Evolutionary conservation across 495 filamentous ascomycete genomes (phyloP).

Genomic region (Lophiotrema nucula): DNA sequence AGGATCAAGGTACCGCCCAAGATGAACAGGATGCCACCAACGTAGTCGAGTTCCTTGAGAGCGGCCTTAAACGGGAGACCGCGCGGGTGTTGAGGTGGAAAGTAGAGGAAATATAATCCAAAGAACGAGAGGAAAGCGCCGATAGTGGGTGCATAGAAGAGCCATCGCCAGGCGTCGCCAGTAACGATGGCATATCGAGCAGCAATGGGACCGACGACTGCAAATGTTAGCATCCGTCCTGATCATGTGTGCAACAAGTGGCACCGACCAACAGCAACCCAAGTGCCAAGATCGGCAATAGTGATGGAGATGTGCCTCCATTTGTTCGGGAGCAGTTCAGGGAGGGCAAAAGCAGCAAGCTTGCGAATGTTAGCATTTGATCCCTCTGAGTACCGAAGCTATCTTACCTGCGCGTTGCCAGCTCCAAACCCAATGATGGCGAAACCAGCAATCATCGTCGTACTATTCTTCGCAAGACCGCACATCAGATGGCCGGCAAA

Average conservation of each 20-base stretch:
- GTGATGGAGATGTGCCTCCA: constrained; percentile 19
- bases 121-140: constrained; percentile 30
- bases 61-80: constrained; percentile 33
- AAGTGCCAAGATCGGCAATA: neutral
- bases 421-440: constrained; percentile 24
- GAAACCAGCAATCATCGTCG: constrained; percentile 10
- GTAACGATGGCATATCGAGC: neutral
- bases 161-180: constrained; percentile 25
- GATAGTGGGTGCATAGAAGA: constrained; percentile 36
- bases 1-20: constrained; percentile 28
- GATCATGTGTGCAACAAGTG: no score
- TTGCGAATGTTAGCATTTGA: neutral
- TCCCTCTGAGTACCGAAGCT: neutral
- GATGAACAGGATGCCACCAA: constrained; percentile 36
- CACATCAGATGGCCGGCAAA: constrained; percentile 14
- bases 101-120: constrained; percentile 37
- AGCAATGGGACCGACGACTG: constrained; percentile 40
- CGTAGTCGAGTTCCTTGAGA: constrained; percentile 37
- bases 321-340: constrained; percentile 44
- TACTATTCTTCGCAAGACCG: constrained; percentile 16
- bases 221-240: constrained; percentile 35
- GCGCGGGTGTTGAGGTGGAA: constrained; percentile 35
- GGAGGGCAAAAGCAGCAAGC: constrained; percentile 41
- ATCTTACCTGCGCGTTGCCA: constrained; percentile 21
- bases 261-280: neutral